These are phyloP conservation scores for Gamsiella multidivaricata DNA, from an alignment of 192 early-diverging fungal genomes.

Conservation along the genomic window DNA sequence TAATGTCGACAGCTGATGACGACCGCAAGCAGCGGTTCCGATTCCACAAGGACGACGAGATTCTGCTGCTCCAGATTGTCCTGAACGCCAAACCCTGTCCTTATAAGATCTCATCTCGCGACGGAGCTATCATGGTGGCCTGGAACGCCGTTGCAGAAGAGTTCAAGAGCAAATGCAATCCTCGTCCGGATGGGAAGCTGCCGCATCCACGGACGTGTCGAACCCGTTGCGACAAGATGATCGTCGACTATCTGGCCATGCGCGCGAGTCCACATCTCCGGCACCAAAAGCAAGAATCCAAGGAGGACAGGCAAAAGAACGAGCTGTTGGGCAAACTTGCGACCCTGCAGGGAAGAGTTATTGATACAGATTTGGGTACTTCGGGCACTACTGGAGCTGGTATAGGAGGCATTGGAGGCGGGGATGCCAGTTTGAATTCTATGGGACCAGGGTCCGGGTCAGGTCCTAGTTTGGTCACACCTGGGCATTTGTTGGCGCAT, in stretches of 20 bases:
- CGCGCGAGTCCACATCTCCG: constrained; percentile 7
- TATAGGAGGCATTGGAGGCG: not conserved
- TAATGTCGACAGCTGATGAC: constrained; percentile 21
- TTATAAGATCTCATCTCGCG: constrained; percentile 37
- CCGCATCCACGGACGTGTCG: constrained; percentile 37
- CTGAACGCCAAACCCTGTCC: constrained; percentile 37
- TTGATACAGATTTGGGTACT: not conserved
- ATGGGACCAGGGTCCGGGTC: constrained; percentile 8
- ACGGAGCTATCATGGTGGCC: constrained; percentile 44
- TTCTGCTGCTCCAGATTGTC: constrained; percentile 31
- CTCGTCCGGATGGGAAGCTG: constrained; percentile 26
- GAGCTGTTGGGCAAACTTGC: constrained; percentile 18
- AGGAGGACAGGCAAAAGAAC: constrained; percentile 34
- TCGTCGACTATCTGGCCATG: constrained; percentile 18
- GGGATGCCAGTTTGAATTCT: not conserved
- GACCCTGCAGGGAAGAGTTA: constrained; percentile 8
- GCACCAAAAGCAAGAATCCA: constrained; percentile 22
- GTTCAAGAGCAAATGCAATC: constrained; percentile 22
- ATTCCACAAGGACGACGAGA: constrained; percentile 49
- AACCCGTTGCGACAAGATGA: constrained; percentile 43
- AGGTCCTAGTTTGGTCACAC: constrained; percentile 2
- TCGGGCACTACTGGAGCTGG: not conserved
- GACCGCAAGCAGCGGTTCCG: constrained; percentile 45
- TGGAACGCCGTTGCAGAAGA: constrained; percentile 41
- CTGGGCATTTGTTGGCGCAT: constrained; percentile 20